phyloP scores from a whole-genome alignment of 768 basidiomycete species.

The Udeniomyces megalosporus region DNA sequence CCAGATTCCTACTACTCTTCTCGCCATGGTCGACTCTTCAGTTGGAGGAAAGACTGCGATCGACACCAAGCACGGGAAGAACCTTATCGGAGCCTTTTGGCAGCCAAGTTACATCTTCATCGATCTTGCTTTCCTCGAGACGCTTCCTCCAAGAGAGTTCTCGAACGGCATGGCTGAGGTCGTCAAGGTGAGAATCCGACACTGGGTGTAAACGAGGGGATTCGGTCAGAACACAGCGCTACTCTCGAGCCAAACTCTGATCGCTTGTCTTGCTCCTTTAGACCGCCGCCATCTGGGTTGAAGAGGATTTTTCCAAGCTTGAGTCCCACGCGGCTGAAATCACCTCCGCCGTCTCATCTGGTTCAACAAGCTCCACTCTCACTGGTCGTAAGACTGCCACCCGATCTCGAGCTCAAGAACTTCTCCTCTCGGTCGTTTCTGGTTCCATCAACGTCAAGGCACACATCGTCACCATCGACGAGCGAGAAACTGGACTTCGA shows the following conservation, averaged over 20 bases:
- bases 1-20: conserved; percentile 87
- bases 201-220: too few relatives aligned
- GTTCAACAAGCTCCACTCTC: conserved; percentile 38
- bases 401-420: conserved; percentile 57
- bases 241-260: background rate
- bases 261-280: conserved; percentile 25
- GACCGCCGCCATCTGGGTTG: conserved; percentile 99
- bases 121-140: conserved; percentile 87
- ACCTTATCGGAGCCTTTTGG: conserved; percentile 96
- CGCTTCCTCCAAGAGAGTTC: conserved; percentile 77
- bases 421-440: conserved; percentile 77
- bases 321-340: conserved; percentile 76
- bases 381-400: conserved; percentile 35
- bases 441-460: conserved; percentile 91
- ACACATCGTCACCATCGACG: conserved; percentile 91
- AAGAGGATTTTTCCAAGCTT: conserved; percentile 67
- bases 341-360: conserved; percentile 59
- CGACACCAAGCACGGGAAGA: conserved; percentile 95
- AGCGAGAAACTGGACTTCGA: conserved; percentile 87
- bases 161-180: conserved; percentile 99
- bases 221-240: too few relatives aligned
- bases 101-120: conserved; percentile 96
- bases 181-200: conserved; percentile 57
- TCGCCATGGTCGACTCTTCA: conserved; percentile 97
- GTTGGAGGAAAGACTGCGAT: conserved; percentile 99